Percentiles rank a stretch among this genome's conserved stretches.
Evolutionary conservation across 2,329 filamentous ascomycete genomes (phyloP).

Genomic region (Cytospora piceicola): DNA sequence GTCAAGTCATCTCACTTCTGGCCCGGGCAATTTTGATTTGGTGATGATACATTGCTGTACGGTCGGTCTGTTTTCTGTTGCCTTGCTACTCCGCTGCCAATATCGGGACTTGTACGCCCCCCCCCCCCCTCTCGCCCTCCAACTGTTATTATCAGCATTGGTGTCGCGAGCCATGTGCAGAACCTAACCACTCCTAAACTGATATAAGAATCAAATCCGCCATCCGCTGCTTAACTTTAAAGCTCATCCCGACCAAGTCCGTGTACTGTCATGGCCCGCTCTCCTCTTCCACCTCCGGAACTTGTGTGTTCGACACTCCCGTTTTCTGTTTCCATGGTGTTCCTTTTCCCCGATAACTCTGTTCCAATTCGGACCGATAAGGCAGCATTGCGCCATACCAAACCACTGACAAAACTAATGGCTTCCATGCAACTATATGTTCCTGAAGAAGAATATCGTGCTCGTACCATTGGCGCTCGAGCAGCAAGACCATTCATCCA

Average conservation of each 20-base stretch:
- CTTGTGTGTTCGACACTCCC: slow-evolving; percentile 3
- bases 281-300: too few relatives aligned
- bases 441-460: slow-evolving; percentile 1
- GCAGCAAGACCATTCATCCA: not conserved
- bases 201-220: slow-evolving; percentile 15
- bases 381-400: not conserved
- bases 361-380: slow-evolving; percentile 12
- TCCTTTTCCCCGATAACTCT: slow-evolving; percentile 6
- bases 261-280: slow-evolving; percentile 24
- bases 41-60: slow-evolving; percentile 30
- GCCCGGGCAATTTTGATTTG: slow-evolving; percentile 4
- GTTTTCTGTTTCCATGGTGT: slow-evolving; percentile 5
- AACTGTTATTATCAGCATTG: slow-evolving; percentile 1
- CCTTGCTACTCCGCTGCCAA: slow-evolving; percentile 15
- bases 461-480: not conserved
- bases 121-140: not conserved
- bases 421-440: slow-evolving; percentile 9
- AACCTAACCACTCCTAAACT: slow-evolving; percentile 10
- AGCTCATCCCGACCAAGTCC: slow-evolving; percentile 21
- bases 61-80: slow-evolving; percentile 28
- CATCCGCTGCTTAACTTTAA: slow-evolving; percentile 15
- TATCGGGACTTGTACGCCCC: slow-evolving; percentile 6
- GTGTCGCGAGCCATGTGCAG: slow-evolving; percentile 5
- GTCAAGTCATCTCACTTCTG: not conserved
- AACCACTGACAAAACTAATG: slow-evolving; percentile 4